Conservation (phyloP, 495 filamentous ascomycete species). For the Astrocystis sublimbata region DNA sequence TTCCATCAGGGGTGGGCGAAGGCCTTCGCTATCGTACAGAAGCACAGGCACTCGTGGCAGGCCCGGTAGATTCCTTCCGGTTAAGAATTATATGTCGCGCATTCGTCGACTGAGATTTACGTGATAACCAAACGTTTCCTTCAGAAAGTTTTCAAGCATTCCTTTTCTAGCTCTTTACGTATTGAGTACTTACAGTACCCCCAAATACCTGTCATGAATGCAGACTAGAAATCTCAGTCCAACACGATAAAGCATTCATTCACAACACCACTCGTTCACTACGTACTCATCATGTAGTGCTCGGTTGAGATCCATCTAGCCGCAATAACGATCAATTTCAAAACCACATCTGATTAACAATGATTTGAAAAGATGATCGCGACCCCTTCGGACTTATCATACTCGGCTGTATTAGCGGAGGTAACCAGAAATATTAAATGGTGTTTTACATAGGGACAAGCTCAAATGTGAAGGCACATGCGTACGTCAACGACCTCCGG, state of each 20-base stretch:
- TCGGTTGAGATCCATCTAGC: not conserved
- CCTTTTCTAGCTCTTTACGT: no score
- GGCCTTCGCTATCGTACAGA: not conserved
- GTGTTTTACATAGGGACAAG: not conserved
- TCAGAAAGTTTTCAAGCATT: no score
- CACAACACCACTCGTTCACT: not conserved
- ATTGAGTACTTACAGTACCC: no score
- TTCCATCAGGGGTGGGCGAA: not conserved
- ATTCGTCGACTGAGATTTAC: no score
- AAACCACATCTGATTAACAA: not conserved
- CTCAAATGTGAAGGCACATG: not conserved
- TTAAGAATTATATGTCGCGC: no score
- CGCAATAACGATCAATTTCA: not conserved
- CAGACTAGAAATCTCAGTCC: not conserved
- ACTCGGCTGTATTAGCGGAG: not conserved
- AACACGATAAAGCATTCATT: not conserved
- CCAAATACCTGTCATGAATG: no score
- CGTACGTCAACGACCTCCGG: no score
- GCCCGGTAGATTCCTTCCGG: no score
- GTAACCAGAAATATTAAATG: not conserved
- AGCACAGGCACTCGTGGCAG: no score
- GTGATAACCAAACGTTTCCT: no score
- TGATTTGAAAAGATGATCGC: slow-evolving; percentile 5
- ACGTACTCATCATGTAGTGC: no score
- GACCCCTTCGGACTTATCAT: slow-evolving; percentile 1